A percentile compares a stretch with the other conserved stretches of the same genome.
These are phyloP conservation scores for Annulohypoxylon nitens DNA, from an alignment of 495 filamentous ascomycete species.

Conservation along the genomic window DNA sequence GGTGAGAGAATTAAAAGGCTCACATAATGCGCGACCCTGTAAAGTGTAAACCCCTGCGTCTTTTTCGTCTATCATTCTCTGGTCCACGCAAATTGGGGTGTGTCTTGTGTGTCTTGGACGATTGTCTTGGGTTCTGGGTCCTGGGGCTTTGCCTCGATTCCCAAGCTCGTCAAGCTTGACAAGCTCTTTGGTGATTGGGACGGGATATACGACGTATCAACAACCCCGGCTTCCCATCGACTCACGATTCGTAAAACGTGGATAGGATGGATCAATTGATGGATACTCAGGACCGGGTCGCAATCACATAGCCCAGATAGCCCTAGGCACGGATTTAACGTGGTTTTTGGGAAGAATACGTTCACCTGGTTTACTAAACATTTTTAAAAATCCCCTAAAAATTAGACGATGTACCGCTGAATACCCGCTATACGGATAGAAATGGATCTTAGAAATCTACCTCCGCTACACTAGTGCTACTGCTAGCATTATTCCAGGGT, in stretches of 20 bases:
- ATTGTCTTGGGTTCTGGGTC: slow-evolving; percentile 2
- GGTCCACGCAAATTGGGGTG: slow-evolving; percentile 26
- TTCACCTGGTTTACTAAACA: not conserved
- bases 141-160: slow-evolving; percentile 3
- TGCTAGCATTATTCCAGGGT: not conserved
- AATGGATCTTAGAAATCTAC: slow-evolving; percentile 5
- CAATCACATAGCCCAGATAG: slow-evolving; percentile 2
- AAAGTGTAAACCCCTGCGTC: slow-evolving; percentile 14
- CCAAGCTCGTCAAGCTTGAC: not conserved
- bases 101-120: not conserved
- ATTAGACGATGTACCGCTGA: not conserved
- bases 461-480: no score
- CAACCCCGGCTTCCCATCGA: not conserved
- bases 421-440: slow-evolving; percentile 13
- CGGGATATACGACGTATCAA: slow-evolving; percentile 29
- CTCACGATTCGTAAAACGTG: slow-evolving; percentile 2
- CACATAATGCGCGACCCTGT: slow-evolving; percentile 35
- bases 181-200: slow-evolving; percentile 28
- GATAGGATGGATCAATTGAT: slow-evolving; percentile 13
- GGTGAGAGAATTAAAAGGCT: slow-evolving; percentile 47
- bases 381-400: not conserved
- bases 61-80: slow-evolving; percentile 11
- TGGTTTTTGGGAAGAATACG: not conserved
- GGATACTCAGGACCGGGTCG: not conserved
- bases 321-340: slow-evolving; percentile 11